phyloP scores from a whole-genome alignment of 192 early-diverging fungal species.

The Backusella australiensis region DNA sequence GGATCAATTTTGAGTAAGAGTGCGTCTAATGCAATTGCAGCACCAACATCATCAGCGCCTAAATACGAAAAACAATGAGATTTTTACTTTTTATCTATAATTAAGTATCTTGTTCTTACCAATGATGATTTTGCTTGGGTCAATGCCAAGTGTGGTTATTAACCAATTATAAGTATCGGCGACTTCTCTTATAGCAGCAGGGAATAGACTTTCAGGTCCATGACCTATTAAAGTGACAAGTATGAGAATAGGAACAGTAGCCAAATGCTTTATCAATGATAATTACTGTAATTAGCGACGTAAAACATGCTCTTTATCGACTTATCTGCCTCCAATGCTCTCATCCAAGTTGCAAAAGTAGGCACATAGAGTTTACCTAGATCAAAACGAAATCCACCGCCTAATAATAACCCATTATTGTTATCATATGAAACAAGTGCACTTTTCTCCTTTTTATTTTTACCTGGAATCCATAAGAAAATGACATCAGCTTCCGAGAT shows the following conservation, averaged over 20 bases:
- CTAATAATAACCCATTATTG: neutral
- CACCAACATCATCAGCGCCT: slow-evolving; percentile 24
- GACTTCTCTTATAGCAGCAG: slow-evolving; percentile 4
- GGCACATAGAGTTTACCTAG: slow-evolving; percentile 15
- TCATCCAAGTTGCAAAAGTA: slow-evolving; percentile 23
- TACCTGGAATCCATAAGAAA: slow-evolving; percentile 24
- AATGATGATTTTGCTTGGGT: slow-evolving; percentile 8
- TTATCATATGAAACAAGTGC: neutral
- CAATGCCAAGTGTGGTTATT: neutral
- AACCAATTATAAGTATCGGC: slow-evolving; percentile 16
- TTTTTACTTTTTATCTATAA: neutral
- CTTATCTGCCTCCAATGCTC: slow-evolving; percentile 19
- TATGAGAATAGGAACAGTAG: neutral
- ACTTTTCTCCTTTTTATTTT: neutral
- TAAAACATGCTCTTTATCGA: slow-evolving; percentile 5
- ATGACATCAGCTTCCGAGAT: slow-evolving; percentile 2
- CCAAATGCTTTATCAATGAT: neutral
- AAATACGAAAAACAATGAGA: neutral
- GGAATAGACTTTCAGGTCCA: slow-evolving; percentile 3
- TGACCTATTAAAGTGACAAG: neutral
- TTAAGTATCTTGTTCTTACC: neutral
- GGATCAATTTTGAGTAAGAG: neutral
- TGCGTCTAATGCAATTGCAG: slow-evolving; percentile 6
- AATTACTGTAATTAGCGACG: slow-evolving; percentile 17
- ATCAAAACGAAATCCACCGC: slow-evolving; percentile 24